Percentiles rank a stretch among this genome's conserved stretches.
Evolutionary conservation across 2,329 filamentous ascomycete genomes (phyloP).

Genomic region (Paecilomyces sp.): DNA sequence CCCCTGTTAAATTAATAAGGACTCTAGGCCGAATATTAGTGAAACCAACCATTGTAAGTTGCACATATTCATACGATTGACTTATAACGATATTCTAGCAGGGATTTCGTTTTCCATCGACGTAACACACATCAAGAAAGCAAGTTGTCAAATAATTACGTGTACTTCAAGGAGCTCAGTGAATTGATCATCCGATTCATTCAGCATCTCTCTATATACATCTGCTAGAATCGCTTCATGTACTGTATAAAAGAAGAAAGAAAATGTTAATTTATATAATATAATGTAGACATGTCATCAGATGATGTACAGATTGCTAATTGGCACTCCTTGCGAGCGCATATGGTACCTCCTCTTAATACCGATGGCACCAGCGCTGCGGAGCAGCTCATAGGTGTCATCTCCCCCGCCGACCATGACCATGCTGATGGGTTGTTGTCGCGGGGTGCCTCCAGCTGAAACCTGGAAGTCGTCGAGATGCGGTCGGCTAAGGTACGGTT

Average conservation of each 20-base stretch:
- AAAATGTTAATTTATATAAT: not conserved
- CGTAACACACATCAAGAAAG: no score
- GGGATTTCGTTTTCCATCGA: no score
- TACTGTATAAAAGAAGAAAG: not conserved
- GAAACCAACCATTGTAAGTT: no score
- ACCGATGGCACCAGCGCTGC: conserved; percentile 59
- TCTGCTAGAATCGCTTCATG: not conserved
- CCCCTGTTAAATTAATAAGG: no score
- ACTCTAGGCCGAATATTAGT: no score
- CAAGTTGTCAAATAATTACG: no score
- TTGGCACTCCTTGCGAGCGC: conserved; percentile 69
- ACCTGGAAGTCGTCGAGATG: conserved; percentile 68
- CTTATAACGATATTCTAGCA: no score
- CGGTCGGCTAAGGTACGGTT: conserved; percentile 51
- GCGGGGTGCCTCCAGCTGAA: conserved; percentile 60
- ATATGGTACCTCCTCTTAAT: conserved; percentile 73
- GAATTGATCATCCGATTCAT: no score
- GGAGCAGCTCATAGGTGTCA: conserved; percentile 57
- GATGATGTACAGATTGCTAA: conserved; percentile 70
- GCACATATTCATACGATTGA: no score
- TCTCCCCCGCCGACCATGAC: conserved; percentile 72
- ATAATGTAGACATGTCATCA: conserved; percentile 20
- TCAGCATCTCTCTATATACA: not conserved
- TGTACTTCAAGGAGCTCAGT: no score
- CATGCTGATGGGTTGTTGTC: conserved; percentile 70